Evolutionary conservation across 805 yeast genomes (phyloP).

Genomic region (Metschnikowia corniflorae): DNA sequence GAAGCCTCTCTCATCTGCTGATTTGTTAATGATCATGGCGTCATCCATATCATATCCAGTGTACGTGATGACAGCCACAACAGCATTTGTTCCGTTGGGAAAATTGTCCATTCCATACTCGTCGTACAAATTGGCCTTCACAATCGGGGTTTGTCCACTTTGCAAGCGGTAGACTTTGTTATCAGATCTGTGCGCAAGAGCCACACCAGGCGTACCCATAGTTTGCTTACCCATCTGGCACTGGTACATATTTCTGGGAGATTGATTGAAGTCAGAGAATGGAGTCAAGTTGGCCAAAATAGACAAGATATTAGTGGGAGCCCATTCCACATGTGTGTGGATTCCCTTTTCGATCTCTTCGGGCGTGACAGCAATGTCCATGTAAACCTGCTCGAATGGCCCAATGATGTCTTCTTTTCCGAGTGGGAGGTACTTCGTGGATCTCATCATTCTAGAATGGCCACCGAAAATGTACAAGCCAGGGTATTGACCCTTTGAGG

Average conservation of each 20-base stretch:
- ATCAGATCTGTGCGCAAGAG: constrained; percentile 85
- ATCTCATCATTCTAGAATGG: constrained; percentile 92
- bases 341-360: constrained; percentile 76
- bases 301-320: constrained; percentile 92
- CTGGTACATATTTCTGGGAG: constrained; percentile 99
- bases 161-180: constrained; percentile 91
- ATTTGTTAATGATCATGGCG: constrained; percentile 96
- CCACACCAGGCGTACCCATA: constrained; percentile 99
- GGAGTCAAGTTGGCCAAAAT: constrained; percentile 97
- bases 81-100: constrained; percentile 98
- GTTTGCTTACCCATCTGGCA: constrained; percentile 99
- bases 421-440: constrained; percentile 85
- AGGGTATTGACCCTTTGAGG: constrained; percentile 93
- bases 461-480: constrained; percentile 92
- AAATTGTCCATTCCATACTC: constrained; percentile 97
- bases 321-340: constrained; percentile 90
- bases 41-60: constrained; percentile 99
- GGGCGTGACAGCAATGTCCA: constrained; percentile 94
- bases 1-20: constrained; percentile 97
- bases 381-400: constrained; percentile 96
- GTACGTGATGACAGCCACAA: constrained; percentile 96
- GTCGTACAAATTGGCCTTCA: constrained; percentile 87
- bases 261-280: constrained; percentile 96
- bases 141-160: constrained; percentile 96
- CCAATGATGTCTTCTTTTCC: constrained; percentile 85